These are phyloP conservation scores for Tetrahymena malaccensis DNA, from an alignment of 73 alveolate genomes.

Conservation along the genomic window DNA sequence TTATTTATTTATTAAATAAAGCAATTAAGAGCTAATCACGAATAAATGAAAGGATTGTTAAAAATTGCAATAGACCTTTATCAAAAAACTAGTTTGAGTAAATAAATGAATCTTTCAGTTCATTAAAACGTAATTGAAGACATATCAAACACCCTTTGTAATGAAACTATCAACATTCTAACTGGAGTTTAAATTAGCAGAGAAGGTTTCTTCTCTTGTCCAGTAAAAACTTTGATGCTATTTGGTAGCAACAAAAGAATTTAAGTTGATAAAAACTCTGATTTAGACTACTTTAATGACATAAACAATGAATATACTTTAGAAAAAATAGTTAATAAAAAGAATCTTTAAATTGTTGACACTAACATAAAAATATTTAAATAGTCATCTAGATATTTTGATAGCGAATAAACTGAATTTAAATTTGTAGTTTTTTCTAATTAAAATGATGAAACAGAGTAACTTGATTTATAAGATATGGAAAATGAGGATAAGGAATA, in stretches of 20 bases:
- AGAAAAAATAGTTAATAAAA: not conserved
- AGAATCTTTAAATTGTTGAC: not conserved
- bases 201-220: constrained; percentile 26
- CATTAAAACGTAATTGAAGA: not conserved
- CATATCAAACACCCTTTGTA: not conserved
- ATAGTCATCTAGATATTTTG: not conserved
- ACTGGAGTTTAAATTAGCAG: constrained; percentile 7
- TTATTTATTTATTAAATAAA: not conserved
- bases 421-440: not conserved
- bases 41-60: not conserved
- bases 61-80: not conserved
- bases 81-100: not conserved
- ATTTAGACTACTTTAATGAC: not conserved
- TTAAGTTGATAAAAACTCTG: not conserved
- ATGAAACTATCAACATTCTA: not conserved
- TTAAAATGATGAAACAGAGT: not conserved
- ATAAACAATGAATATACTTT: not conserved
- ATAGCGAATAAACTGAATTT: not conserved
- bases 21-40: not conserved
- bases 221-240: constrained; percentile 1
- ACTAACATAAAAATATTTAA: not conserved
- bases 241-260: not conserved
- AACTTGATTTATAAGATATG: not conserved
- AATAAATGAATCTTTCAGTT: not conserved
- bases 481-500: not conserved